phyloP scores from a whole-genome alignment of 371 early-diverging fungal genomes.

The Synchytrium microbalum region DNA sequence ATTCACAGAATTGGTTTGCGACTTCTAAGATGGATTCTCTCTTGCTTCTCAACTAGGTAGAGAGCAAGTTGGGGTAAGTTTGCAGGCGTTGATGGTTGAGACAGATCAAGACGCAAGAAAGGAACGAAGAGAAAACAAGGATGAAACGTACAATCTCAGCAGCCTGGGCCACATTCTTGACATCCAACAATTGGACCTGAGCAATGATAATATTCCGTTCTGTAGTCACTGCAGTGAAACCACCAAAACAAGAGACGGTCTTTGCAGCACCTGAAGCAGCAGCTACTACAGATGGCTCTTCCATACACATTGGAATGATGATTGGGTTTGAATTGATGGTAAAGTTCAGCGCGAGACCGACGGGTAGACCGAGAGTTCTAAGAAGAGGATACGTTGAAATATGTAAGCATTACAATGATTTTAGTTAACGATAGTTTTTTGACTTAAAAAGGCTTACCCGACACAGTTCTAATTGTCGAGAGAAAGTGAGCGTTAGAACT shows the following conservation, averaged over 20 bases:
- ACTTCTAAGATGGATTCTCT: conserved; percentile 27
- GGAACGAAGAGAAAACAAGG: neutral
- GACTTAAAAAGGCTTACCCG: conserved; percentile 33
- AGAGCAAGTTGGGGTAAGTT: neutral
- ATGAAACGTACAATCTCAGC: conserved; percentile 25
- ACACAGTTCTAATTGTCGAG: conserved; percentile 28
- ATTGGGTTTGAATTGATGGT: conserved; percentile 45
- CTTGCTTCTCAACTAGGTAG: conserved; percentile 13
- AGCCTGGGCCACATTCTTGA: conserved; percentile 32
- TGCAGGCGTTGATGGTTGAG: neutral
- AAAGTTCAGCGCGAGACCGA: conserved; percentile 59
- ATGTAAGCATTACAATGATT: conserved; percentile 2
- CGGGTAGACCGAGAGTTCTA: conserved; percentile 55
- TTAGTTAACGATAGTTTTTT: conserved; percentile 3
- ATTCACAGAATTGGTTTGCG: conserved; percentile 51
- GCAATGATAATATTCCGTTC: conserved; percentile 55
- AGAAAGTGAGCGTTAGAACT: neutral
- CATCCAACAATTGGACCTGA: conserved; percentile 50
- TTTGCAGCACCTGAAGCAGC: conserved; percentile 66
- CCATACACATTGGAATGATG: conserved; percentile 65
- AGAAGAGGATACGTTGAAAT: neutral
- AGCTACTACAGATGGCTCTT: conserved; percentile 65
- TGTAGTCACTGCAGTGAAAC: conserved; percentile 46
- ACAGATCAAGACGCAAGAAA: conserved; percentile 1
- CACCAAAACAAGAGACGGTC: conserved; percentile 35